Evolutionary conservation across 2,329 filamentous ascomycete genomes (phyloP).

Genomic region (Septoria petroselini): DNA sequence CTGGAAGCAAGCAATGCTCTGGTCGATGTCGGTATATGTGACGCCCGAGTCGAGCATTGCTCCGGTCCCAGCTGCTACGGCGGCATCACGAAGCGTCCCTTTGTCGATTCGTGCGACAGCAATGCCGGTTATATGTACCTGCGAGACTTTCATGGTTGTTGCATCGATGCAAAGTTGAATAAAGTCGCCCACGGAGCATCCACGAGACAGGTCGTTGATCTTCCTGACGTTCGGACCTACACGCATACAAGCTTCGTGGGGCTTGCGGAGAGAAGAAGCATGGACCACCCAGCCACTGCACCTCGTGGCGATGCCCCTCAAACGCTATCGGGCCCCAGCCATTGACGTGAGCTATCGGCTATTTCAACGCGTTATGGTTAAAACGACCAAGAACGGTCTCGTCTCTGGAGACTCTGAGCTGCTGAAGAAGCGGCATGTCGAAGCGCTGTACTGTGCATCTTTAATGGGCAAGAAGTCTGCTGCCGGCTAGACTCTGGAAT

Average conservation of each 20-base stretch:
- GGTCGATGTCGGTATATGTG: conserved; percentile 29
- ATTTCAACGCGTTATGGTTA: not conserved
- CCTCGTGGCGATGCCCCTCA: not conserved
- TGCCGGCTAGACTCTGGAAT: too few species aligned
- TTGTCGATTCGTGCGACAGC: conserved; percentile 16
- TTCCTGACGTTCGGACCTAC: not conserved
- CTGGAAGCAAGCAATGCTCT: conserved; percentile 25
- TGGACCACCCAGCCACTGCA: not conserved
- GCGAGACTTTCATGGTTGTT: conserved; percentile 22
- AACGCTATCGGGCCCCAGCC: not conserved
- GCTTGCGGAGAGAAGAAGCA: conserved; percentile 1
- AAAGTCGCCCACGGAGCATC: not conserved
- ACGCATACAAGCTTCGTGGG: conserved; percentile 9
- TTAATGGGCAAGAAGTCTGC: not conserved
- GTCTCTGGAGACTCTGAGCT: not conserved
- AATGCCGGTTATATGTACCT: conserved; percentile 29
- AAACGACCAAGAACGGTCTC: not conserved
- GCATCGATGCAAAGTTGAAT: not conserved
- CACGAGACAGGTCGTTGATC: too few species aligned
- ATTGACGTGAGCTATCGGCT: conserved; percentile 8
- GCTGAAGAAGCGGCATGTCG: not conserved
- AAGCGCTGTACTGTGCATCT: not conserved
- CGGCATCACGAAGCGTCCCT: conserved; percentile 10
- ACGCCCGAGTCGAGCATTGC: conserved; percentile 32
- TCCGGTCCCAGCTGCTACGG: conserved; percentile 28